Base-by-base conservation (phyloP, 768 basidiomycete genomes). In the Pisolithus tinctorius region DNA sequence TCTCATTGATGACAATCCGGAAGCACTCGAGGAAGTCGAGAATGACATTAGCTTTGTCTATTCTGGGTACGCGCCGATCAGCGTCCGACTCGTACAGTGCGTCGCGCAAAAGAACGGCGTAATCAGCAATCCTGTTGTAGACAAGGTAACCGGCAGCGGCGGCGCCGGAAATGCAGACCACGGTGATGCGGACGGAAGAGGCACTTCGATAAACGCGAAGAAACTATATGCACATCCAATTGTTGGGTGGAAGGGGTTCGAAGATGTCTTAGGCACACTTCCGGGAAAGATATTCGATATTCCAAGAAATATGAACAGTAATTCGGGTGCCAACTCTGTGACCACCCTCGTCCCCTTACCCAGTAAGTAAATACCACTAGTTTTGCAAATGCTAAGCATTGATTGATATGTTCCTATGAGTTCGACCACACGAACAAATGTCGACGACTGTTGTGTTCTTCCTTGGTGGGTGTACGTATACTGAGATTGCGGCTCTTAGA, bases 1-100 rank as follows among this genome's bases (percentile, higher is more conserved):
- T n/a, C 76, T 98, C 14, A 91, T 96, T 61, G 95, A 98, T 57
- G 91, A 93, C 54, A 82, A 73, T 54, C 76, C 79, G 44, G 88
- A 90, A 59, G 81, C 81, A 8, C 68, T 85, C 27, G 88, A 87
- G 54, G 87, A 88, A 61, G 77, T 87, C 31, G 93, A 96, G 63
- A 91, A 91, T 63, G 96, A 99, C 67, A 90, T 97, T 66, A 86
- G 89, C 54, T 98, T 89, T 65, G 89, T 92, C 34, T 99, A 96
- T 71, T 96, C 93, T 1, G 96, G 95, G 17, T 98, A 93, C 66
- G 95, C 96, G 1, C 96, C 96, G 13, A 82, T 98, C 57, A 90
- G 86, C 64, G 69, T 97, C 25, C 82, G 96, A 31, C 78, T 98
- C 7, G 86, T 98, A 2, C 96, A 98, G 70, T 93, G 93, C 64